Evolutionary conservation across 1,139 yeast genomes (phyloP).

Genomic region (Candida glucosophila): DNA sequence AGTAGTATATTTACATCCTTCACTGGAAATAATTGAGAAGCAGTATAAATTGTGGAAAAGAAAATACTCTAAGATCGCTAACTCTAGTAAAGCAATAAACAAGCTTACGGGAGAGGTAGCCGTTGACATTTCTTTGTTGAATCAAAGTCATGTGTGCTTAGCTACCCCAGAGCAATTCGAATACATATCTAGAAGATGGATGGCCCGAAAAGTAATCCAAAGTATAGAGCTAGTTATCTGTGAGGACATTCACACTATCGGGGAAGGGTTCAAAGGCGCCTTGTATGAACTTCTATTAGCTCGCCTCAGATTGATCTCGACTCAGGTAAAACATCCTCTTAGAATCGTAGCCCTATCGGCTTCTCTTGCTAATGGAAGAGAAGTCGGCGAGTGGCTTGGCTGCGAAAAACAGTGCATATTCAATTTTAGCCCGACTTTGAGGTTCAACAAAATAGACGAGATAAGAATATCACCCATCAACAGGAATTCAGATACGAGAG

Average conservation of each 20-base stretch:
- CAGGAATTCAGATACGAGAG: constrained; percentile 39
- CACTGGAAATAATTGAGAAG: constrained; percentile 44
- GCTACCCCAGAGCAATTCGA: constrained; percentile 80
- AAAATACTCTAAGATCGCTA: constrained; percentile 30
- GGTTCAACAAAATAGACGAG: constrained; percentile 46
- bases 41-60: constrained; percentile 43
- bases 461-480: constrained; percentile 49
- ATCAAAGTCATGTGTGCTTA: constrained; percentile 56
- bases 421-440: constrained; percentile 61
- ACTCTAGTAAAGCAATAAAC: constrained; percentile 36
- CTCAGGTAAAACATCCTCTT: constrained; percentile 46
- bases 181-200: constrained; percentile 70
- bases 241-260: constrained; percentile 71
- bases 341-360: constrained; percentile 63
- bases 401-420: constrained; percentile 48
- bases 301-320: constrained; percentile 60
- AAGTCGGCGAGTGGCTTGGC: constrained; percentile 83
- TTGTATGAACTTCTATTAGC: constrained; percentile 63
- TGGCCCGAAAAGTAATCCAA: constrained; percentile 61
- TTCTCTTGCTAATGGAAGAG: constrained; percentile 68
- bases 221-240: constrained; percentile 59
- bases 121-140: constrained; percentile 46
- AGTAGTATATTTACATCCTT: constrained; percentile 61
- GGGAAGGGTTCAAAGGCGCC: constrained; percentile 47
- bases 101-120: constrained; percentile 58